These are phyloP conservation scores for Blastosporella zonata DNA, from an alignment of 1,284 basidiomycete species.

Conservation along the genomic window DNA sequence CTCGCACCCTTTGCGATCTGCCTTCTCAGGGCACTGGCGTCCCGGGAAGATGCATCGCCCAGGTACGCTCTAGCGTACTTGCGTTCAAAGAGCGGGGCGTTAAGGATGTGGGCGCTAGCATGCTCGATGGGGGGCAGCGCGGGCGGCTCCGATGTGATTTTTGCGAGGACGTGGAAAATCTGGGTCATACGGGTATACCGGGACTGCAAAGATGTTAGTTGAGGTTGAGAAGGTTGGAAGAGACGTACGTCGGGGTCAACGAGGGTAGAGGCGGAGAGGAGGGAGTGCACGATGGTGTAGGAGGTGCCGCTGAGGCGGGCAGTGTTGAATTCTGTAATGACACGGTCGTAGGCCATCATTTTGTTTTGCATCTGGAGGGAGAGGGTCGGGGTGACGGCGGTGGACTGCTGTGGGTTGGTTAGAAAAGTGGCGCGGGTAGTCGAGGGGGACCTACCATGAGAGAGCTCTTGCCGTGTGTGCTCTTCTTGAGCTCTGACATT, in stretches of 20 bases:
- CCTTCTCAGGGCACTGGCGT: slow-evolving; percentile 56
- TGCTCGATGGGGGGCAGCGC: slow-evolving; percentile 70
- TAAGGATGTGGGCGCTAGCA: slow-evolving; percentile 74
- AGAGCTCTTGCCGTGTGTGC: slow-evolving; percentile 51
- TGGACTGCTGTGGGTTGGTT: slow-evolving; percentile 33
- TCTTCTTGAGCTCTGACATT: slow-evolving; percentile 57
- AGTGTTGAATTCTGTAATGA: slow-evolving; percentile 72
- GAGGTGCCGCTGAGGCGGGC: slow-evolving; percentile 70
- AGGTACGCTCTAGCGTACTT: slow-evolving; percentile 73
- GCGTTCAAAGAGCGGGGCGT: slow-evolving; percentile 69
- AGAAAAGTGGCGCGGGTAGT: slow-evolving; percentile 1
- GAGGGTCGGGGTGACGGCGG: slow-evolving; percentile 51
- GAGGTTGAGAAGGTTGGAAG: not conserved
- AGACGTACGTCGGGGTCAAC: slow-evolving; percentile 54
- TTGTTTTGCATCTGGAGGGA: slow-evolving; percentile 84
- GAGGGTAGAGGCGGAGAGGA: slow-evolving; percentile 61
- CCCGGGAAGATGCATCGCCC: slow-evolving; percentile 64
- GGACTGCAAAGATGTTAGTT: slow-evolving; percentile 30
- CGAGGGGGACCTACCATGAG: slow-evolving; percentile 43
- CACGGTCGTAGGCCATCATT: slow-evolving; percentile 93
- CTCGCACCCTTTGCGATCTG: slow-evolving; percentile 75
- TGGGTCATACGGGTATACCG: slow-evolving; percentile 58
- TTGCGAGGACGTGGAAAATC: slow-evolving; percentile 68
- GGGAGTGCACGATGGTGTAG: slow-evolving; percentile 70
- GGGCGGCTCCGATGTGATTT: slow-evolving; percentile 69